Evolutionary conservation across 805 yeast genomes (phyloP), one percentile per base, ranked within the genome.

Genomic region (Sugiyamaella lignohabitans): DNA sequence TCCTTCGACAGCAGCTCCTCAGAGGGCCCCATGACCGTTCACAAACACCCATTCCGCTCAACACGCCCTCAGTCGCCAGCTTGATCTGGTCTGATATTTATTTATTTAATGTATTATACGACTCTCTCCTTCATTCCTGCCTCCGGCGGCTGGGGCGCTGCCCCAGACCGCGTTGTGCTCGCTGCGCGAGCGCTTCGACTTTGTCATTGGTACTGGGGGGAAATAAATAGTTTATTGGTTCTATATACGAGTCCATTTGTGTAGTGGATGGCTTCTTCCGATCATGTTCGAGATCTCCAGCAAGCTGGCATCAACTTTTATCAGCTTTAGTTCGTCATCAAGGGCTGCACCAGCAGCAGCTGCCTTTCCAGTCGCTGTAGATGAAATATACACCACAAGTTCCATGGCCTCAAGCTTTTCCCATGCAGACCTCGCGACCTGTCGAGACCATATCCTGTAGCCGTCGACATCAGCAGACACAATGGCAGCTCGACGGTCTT

Each of bases 371-470:
- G 72, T 72, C 21, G 70, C 63, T 30, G 67, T 68, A 45, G 75
- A 79, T 3, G 72, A 56, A 10, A 54, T 42, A 3, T 55, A 49
- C 10, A 58, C 50, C 3, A 85, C 57, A 4, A 86, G 59, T 1
- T 83, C 82, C 23, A 72, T 54, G n/a, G 67, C 66, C 52, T 75
- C 76, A 27, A 88, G 61, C 1, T 74, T 67, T 53, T 85, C 93
- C 96, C 96, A 88, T 32, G 85, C 76, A 35, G 76, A 76, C 40
- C 76, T 72, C 52, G 87, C 72, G 22, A 81, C 76, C 29, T 69
- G 74, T 47, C 79, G 70, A 3, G 79, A 67, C 87, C 89, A 80
- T 4, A 76, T 59, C 55, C 82, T 79, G 50, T 71, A 59, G 14
- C 72, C 58, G 8, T 59, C 77, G 27, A 70, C 57, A n/a, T 43